Evolutionary conservation across 257 asterid species (phyloP).

Genomic region (Catharanthus roseus): DNA sequence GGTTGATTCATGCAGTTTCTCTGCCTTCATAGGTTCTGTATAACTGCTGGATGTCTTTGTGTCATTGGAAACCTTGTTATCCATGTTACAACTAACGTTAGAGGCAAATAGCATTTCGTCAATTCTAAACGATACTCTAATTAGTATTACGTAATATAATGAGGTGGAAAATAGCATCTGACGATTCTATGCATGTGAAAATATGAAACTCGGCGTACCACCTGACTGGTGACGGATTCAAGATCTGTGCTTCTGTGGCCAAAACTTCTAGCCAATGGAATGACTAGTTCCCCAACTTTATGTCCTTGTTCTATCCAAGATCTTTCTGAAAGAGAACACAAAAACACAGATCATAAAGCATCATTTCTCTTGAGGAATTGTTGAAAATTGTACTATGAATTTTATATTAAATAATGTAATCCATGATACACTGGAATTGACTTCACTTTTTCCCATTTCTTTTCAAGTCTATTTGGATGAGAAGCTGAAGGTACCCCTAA

Average conservation of each 20-base stretch:
- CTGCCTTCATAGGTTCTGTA: conserved; percentile 22
- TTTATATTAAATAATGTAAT: not conserved
- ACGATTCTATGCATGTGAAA: too few relatives aligned
- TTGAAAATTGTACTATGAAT: not conserved
- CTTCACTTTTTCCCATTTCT: not conserved
- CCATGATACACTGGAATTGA: not conserved
- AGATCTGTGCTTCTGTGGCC: conserved; percentile 44
- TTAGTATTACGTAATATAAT: not conserved
- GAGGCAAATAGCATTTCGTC: conserved; percentile 8
- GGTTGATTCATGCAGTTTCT: conserved; percentile 13
- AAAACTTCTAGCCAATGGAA: conserved; percentile 77
- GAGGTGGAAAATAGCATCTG: not conserved
- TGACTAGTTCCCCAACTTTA: conserved; percentile 66
- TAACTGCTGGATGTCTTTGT: conserved; percentile 30
- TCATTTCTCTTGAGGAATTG: not conserved
- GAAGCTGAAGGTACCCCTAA: not conserved
- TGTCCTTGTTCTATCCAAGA: conserved; percentile 71
- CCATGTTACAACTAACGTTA: conserved; percentile 10
- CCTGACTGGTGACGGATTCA: conserved; percentile 36
- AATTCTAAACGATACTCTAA: not conserved
- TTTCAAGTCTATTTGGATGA: not conserved
- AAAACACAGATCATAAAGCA: not conserved
- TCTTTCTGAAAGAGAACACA: conserved; percentile 38
- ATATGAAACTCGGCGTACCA: too few relatives aligned
- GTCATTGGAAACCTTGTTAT: conserved; percentile 32